Evolutionary conservation across 2,329 filamentous ascomycete genomes (phyloP).

Genomic region (Capronia americana): DNA sequence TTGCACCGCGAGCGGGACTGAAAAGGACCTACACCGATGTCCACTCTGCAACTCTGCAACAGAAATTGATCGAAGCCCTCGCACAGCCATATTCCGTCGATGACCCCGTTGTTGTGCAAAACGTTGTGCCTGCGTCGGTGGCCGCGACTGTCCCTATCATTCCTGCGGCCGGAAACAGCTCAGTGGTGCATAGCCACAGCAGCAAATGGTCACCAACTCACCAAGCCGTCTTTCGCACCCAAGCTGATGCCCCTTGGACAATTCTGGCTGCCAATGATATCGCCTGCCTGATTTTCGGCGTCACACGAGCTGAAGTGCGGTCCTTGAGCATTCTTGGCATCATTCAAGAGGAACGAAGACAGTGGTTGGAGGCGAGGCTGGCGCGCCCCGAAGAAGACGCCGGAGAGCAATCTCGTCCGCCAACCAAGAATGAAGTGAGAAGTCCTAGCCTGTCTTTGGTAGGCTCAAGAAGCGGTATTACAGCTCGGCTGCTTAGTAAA

Average conservation of each 20-base stretch:
- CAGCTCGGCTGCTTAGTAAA: conserved; percentile 85
- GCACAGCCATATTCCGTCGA: conserved; percentile 75
- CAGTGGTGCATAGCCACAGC: conserved; percentile 81
- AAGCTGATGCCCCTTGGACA: conserved; percentile 87
- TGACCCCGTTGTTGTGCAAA: conserved; percentile 51
- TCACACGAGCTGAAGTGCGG: conserved; percentile 92
- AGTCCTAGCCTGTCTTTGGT: conserved; percentile 47
- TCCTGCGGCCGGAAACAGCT: conserved; percentile 33
- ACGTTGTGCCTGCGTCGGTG: conserved; percentile 46
- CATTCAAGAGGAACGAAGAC: conserved; percentile 83
- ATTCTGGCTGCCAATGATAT: conserved; percentile 96
- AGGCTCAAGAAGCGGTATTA: conserved; percentile 81
- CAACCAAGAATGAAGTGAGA: conserved; percentile 41
- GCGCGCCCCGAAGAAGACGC: conserved; percentile 44
- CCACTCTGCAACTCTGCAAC: conserved; percentile 74
- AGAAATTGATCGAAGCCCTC: conserved; percentile 83
- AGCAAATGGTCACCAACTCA: conserved; percentile 89
- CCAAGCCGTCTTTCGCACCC: conserved; percentile 98
- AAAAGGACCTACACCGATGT: conserved; percentile 91
- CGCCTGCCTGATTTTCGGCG: conserved; percentile 97
- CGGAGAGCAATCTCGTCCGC: conserved; percentile 28
- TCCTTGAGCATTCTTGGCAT: conserved; percentile 96
- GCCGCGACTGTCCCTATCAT: conserved; percentile 21
- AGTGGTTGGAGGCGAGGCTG: conserved; percentile 89
- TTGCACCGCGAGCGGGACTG: conserved; percentile 63